Base-by-base conservation (phyloP, 108 stramenopile species). In the Hondaea fermentalgiana region DNA sequence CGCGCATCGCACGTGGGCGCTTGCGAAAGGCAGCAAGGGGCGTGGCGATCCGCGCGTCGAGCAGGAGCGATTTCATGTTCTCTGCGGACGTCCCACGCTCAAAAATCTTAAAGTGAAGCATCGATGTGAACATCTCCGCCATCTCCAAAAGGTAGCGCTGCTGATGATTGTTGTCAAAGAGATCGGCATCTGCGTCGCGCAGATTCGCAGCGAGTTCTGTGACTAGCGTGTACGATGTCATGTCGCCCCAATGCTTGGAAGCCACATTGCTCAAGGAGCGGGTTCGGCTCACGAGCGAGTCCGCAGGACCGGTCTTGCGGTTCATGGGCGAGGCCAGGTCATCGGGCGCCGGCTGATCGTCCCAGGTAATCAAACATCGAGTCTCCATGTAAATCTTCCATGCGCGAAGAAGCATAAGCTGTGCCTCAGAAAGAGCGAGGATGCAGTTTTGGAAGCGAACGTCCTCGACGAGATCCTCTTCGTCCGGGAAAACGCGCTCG, bases 341-440 rank as follows among this genome's bases (percentile, higher is more conserved):
- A 23, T 53, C 49, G 35, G 76, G 76, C 49, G 49, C n/a, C 10
- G 51, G 76, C 16, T 83, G 49, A 6, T 83, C 51, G n/a, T 83
- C 76, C 76, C 76, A 83, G 49, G 25, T 83, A 45, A 83, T 83
- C 17, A 83, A 35, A 23, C 76, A 83, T 23, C 76, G 76, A 6
- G 76, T 83, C 23, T 83, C 76, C 76, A 83, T 83, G 5, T 83
- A 83, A 17, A 23, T 23, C 51, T 83, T 83, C 76, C 76, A 83
- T 2, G 76, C 45, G 16, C 76, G 45, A 43, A 83, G 51, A 0
- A 83, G 76, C 45, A 83, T 47, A 12, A 83, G 51, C 51, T 83
- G 76, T 12, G 76, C 76, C n/a, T 83, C 76, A 0, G 76, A 83
- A 23, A 83, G 76, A 6, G 76, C 45, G 43, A 83, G n/a, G n/a